Evolutionary conservation across 768 basidiomycete genomes (phyloP).

Genomic region (Tricholoma terreum): DNA sequence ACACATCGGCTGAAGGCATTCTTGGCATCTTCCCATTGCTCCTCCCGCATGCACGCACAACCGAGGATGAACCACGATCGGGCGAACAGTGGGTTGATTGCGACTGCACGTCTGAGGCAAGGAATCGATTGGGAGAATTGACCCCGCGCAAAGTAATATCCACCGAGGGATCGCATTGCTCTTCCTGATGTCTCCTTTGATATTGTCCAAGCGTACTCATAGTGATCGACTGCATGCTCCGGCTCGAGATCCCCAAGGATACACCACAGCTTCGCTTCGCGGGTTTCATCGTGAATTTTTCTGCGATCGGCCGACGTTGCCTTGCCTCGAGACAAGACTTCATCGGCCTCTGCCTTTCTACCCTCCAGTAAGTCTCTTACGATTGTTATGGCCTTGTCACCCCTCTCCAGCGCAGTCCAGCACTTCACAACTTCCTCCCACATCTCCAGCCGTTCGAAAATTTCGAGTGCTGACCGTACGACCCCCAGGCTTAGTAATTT

Average conservation of each 20-base stretch:
- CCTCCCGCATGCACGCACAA: constrained; percentile 77
- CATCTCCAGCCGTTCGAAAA: constrained; percentile 94
- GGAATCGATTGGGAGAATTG: constrained; percentile 61
- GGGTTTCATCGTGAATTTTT: constrained; percentile 52
- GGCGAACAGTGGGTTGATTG: constrained; percentile 84
- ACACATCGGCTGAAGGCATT: constrained; percentile 87
- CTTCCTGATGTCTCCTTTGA: constrained; percentile 81
- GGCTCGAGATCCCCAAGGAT: constrained; percentile 90
- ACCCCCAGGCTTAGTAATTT: constrained; percentile 86
- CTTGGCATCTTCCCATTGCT: constrained; percentile 81
- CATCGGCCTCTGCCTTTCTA: constrained; percentile 77
- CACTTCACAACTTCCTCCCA: constrained; percentile 97
- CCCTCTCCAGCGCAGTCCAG: constrained; percentile 76
- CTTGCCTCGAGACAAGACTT: constrained; percentile 61
- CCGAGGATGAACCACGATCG: constrained; percentile 97
- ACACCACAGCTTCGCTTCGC: constrained; percentile 94
- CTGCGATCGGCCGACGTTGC: constrained; percentile 39
- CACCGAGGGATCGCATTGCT: constrained; percentile 90
- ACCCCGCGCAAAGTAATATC: constrained; percentile 67
- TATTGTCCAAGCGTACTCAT: constrained; percentile 79
- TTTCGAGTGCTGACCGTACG: constrained; percentile 85
- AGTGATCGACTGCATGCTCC: constrained; percentile 65
- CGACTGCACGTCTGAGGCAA: constrained; percentile 71
- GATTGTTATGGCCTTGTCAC: constrained; percentile 74
- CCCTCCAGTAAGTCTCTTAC: constrained; percentile 87